Evolutionary conservation across 768 basidiomycete genomes (phyloP).

Genomic region (Trametes villosa): DNA sequence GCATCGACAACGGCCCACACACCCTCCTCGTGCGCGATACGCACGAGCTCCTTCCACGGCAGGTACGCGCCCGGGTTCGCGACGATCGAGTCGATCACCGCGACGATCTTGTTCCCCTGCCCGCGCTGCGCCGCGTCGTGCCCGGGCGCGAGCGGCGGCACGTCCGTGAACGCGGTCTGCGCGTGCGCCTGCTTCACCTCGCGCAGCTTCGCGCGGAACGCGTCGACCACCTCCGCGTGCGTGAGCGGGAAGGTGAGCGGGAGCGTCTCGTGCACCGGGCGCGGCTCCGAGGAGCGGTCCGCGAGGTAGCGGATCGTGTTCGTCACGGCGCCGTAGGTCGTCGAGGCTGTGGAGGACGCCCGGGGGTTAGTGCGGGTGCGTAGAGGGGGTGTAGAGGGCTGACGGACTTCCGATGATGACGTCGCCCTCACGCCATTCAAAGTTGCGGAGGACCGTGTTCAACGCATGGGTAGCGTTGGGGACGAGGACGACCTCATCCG

Average conservation of each 20-base stretch:
- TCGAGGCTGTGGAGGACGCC: conserved; percentile 25
- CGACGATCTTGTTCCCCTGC: conserved; percentile 54
- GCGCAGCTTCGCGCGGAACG: conserved; percentile 47
- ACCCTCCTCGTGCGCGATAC: conserved; percentile 64
- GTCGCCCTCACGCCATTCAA: conserved; percentile 71
- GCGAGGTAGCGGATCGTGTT: conserved; percentile 55
- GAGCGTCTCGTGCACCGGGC: conserved; percentile 56
- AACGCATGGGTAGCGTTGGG: conserved; percentile 68
- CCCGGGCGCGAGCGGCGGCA: conserved; percentile 19
- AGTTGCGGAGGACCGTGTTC: conserved; percentile 67
- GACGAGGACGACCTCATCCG: conserved; percentile 63
- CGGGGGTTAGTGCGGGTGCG: neutral
- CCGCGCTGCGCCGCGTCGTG: neutral
- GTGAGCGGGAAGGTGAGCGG: conserved; percentile 54
- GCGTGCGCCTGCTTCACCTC: conserved; percentile 31
- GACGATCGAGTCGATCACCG: conserved; percentile 69
- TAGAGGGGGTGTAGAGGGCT: neutral
- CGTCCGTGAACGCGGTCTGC: conserved; percentile 17
- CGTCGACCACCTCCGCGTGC: conserved; percentile 56
- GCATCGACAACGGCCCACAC: conserved; percentile 76
- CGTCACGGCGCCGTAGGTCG: conserved; percentile 58
- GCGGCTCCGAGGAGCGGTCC: conserved; percentile 52
- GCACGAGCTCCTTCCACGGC: conserved; percentile 75
- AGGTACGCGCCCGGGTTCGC: conserved; percentile 63
- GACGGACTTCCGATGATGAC: conserved; percentile 50